Percentiles rank a stretch among this genome's conserved stretches.
phyloP scores from a whole-genome alignment of 768 basidiomycete species.

The Collybiopsis confluens region DNA sequence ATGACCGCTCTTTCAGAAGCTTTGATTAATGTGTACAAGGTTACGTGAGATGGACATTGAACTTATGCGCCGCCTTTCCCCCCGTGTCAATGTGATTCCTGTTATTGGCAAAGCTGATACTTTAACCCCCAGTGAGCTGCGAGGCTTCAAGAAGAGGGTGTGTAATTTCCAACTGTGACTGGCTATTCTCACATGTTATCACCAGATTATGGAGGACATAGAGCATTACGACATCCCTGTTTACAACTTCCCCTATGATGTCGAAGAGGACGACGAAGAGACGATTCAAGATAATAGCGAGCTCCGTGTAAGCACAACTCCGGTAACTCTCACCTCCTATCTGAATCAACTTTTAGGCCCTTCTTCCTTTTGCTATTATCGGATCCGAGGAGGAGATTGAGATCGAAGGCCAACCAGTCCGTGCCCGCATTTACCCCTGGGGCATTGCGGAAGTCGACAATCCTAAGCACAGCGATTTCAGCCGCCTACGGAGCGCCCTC shows the following conservation, averaged over 20 bases:
- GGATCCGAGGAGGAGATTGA: conserved; percentile 97
- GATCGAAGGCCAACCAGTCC: conserved; percentile 84
- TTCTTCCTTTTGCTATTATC: conserved; percentile 95
- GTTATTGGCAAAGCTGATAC: conserved; percentile 97
- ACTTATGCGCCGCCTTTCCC: conserved; percentile 95
- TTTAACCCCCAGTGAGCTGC: conserved; percentile 87
- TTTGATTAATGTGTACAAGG: conserved; percentile 29
- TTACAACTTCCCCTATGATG: conserved; percentile 99
- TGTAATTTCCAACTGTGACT: conserved; percentile 18
- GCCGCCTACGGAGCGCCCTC: conserved; percentile 84
- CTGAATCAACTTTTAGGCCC: conserved; percentile 41
- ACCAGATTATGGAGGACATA: conserved; percentile 98
- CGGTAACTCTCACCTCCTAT: neutral
- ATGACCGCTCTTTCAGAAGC: neutral
- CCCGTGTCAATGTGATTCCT: conserved; percentile 98
- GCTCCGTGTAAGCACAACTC: conserved; percentile 58
- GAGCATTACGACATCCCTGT: conserved; percentile 97
- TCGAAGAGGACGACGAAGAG: conserved; percentile 99
- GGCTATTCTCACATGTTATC: neutral
- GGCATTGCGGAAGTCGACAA: conserved; percentile 98
- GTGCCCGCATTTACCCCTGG: conserved; percentile 97
- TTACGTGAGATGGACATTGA: conserved; percentile 99
- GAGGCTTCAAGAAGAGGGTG: conserved; percentile 93
- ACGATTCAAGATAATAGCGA: conserved; percentile 97
- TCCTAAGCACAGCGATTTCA: conserved; percentile 99